Evolutionary conservation across 352 stramenopile species (phyloP).

Genomic region (Globisporangium apiculatum): DNA sequence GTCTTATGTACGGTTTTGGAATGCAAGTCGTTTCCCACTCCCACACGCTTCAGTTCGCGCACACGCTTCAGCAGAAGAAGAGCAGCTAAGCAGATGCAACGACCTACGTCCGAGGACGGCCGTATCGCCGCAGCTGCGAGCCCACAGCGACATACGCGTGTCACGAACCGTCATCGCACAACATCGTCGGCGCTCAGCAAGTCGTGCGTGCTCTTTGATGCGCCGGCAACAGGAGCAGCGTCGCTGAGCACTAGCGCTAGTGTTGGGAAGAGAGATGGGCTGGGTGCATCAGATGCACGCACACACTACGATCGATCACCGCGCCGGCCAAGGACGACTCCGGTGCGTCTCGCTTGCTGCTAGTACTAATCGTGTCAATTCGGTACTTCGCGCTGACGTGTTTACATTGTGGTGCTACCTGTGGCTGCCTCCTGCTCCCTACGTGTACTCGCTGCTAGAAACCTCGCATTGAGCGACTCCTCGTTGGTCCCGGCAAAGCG

Average conservation of each 20-base stretch:
- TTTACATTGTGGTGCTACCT: not conserved
- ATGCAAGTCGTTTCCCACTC: not conserved
- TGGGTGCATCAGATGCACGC: too few species aligned
- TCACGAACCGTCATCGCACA: conserved; percentile 1
- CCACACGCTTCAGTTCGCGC: not conserved
- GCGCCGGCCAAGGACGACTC: conserved; percentile 29
- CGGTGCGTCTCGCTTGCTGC: conserved; percentile 12
- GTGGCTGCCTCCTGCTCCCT: not conserved
- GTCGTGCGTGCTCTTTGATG: conserved; percentile 11
- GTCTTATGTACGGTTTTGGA: too few species aligned
- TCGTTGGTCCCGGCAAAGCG: conserved; percentile 21
- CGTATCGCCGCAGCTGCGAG: not conserved
- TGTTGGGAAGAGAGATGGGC: not conserved
- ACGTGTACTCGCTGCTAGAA: conserved; percentile 17
- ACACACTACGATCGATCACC: conserved; percentile 1
- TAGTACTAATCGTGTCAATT: not conserved
- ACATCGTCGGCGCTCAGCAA: conserved; percentile 6
- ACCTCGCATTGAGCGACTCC: conserved; percentile 28
- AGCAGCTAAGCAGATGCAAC: conserved; percentile 1
- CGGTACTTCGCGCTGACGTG: not conserved
- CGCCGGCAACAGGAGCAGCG: not conserved
- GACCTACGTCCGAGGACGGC: conserved; percentile 5
- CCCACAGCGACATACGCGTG: not conserved
- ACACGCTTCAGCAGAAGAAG: not conserved
- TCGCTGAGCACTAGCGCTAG: too few species aligned